Base-by-base conservation (phyloP, 2,329 filamentous ascomycete species). In the Claviceps capensis region DNA sequence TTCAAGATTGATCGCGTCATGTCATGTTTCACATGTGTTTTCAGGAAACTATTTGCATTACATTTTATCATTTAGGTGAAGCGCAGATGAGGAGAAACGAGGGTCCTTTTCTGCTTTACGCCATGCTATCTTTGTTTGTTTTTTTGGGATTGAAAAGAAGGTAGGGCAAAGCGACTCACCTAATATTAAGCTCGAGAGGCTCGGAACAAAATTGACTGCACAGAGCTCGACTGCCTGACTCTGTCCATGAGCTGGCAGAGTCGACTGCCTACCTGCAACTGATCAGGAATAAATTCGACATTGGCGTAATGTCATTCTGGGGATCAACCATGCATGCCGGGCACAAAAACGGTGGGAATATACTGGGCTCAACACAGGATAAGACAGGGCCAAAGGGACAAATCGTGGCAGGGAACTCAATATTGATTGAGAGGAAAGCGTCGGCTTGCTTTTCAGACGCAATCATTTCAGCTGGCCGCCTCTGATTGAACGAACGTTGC, bases 1-100 rank as follows among this genome's bases (percentile, higher is more conserved):
- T 59, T 11, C 58, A 59, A 47, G 55, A 56, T 50, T 59, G 49
- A 58, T 36, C 11, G 40, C 43, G 16, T 30, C 40, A 50, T 38
- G 50, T 48, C n/a, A 43, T 46, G 38, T 8, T 34, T 2, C 26
- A 48, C 5, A 40, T 36, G 14, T 14, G 37, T 40, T 16, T 42
- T 22, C 44, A 4, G 38, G 14, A 19, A 47, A 44, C 30, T 34
- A 34, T 26, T 16, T 44, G 22, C 19, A 26, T 44, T 26, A 8
- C 22, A 44, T 22, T 23, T 14, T n/a, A 43, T 22, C 19, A 43
- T 43, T 43, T 19, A 22, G 17, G 17, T 22, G 47, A 19, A 42
- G n/a, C 26, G 22, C 11, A 30, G 30, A 40, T 7, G 8, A 26
- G 36, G 14, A 8, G 14, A 17, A 30, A 14, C 2, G 8, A 41